Conservation (phyloP, 441 rosid genomes). For the Erodium trifolium region DNA sequence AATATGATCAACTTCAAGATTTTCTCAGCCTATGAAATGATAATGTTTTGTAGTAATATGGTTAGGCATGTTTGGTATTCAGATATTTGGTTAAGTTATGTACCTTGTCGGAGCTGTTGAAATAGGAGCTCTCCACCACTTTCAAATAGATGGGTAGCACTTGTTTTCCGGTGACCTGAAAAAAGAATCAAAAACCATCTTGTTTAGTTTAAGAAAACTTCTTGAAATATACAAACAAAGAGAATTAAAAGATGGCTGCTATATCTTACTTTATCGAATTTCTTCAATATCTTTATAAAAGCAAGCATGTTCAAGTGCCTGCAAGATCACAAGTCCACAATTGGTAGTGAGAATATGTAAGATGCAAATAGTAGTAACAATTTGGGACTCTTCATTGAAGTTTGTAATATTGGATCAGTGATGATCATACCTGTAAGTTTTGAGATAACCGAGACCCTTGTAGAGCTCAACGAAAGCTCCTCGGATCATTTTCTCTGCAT, state of each 20-base stretch:
- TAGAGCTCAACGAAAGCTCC: slow-evolving; percentile 57
- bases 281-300: slow-evolving; percentile 68
- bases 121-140: slow-evolving; percentile 90
- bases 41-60: no score
- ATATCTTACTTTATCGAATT: slow-evolving; percentile 68
- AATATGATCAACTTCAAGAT: no score
- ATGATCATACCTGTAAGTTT: slow-evolving; percentile 55
- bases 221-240: slow-evolving; percentile 12
- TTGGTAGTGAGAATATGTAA: no score
- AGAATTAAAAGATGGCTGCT: not conserved
- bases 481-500: slow-evolving; percentile 88
- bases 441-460: slow-evolving; percentile 52
- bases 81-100: slow-evolving; percentile 20
- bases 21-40: no score
- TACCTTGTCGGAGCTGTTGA: slow-evolving; percentile 92
- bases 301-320: slow-evolving; percentile 43
- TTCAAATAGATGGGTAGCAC: slow-evolving; percentile 36
- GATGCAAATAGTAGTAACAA: no score
- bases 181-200: not conserved
- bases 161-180: slow-evolving; percentile 61
- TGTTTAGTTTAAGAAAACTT: no score
- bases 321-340: slow-evolving; percentile 49
- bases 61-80: not conserved
- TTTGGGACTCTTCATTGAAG: no score
- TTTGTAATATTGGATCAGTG: no score